phyloP scores from a whole-genome alignment of 2,329 filamentous ascomycete genomes.

The Aplosporella prunicola region DNA sequence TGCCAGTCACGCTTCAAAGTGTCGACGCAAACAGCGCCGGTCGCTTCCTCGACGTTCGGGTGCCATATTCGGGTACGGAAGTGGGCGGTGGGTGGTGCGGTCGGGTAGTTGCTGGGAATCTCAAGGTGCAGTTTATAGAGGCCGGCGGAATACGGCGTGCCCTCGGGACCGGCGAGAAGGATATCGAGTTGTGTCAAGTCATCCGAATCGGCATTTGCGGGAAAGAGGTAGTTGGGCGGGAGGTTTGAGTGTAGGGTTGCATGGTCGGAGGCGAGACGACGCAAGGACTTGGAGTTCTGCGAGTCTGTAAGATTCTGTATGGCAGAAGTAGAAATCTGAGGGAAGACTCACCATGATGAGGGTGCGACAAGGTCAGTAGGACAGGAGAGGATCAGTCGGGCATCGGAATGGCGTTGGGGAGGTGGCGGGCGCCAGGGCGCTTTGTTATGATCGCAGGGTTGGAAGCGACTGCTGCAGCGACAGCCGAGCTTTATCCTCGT shows the following conservation, averaged over 20 bases:
- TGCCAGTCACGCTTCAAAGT: conserved; percentile 57
- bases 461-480: too few relatives aligned
- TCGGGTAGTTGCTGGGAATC: conserved; percentile 49
- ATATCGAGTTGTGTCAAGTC: conserved; percentile 50
- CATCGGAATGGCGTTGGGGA: too few relatives aligned
- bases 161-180: conserved; percentile 49
- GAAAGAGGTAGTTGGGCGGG: conserved; percentile 54
- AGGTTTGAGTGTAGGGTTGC: conserved; percentile 46
- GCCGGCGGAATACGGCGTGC: conserved; percentile 50
- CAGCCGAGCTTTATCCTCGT: too few relatives aligned
- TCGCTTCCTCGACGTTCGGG: conserved; percentile 54
- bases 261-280: conserved; percentile 52
- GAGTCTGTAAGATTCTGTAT: not conserved
- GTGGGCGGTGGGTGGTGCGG: conserved; percentile 45
- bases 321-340: too few relatives aligned
- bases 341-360: not conserved
- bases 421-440: too few relatives aligned
- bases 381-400: too few relatives aligned
- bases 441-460: too few relatives aligned
- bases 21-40: conserved; percentile 54
- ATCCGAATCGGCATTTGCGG: conserved; percentile 22
- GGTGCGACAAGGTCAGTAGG: not conserved
- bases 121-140: conserved; percentile 51
- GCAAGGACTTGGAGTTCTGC: conserved; percentile 42
- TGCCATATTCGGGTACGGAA: conserved; percentile 56